Conservation (phyloP, 2,329 filamentous ascomycete species). For the Xylogone sp. region DNA sequence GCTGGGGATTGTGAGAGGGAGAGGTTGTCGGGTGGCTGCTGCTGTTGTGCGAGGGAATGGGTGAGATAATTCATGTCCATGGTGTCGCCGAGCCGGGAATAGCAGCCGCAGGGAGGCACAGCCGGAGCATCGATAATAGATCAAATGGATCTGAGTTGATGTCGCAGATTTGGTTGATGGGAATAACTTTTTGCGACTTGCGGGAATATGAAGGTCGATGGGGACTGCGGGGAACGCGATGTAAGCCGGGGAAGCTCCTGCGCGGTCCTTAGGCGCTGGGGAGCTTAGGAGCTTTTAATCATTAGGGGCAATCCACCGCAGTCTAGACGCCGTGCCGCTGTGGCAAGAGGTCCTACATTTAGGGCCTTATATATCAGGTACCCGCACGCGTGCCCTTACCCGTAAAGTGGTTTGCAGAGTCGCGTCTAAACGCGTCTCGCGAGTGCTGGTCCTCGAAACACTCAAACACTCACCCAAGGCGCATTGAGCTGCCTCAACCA, state of each 20-base stretch:
- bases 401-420: not conserved
- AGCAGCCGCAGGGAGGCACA: not conserved
- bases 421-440: not conserved
- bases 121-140: not conserved
- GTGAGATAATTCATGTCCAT: not conserved
- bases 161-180: conserved; percentile 22
- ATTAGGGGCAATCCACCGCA: no score
- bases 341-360: no score
- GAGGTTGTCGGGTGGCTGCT: not conserved
- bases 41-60: not conserved
- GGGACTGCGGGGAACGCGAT: not conserved
- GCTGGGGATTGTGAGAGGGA: conserved; percentile 11
- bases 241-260: not conserved
- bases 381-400: not conserved
- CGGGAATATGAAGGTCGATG: conserved; percentile 16
- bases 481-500: not conserved
- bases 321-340: no score
- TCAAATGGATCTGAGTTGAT: not conserved
- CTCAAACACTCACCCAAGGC: no score
- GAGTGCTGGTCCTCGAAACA: no score
- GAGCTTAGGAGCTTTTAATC: no score
- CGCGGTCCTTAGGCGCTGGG: no score
- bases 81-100: not conserved
- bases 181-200: conserved; percentile 19
- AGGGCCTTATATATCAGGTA: not conserved